Base-by-base conservation (phyloP, 2,329 filamentous ascomycete genomes). In the Aspergillus japonicus region DNA sequence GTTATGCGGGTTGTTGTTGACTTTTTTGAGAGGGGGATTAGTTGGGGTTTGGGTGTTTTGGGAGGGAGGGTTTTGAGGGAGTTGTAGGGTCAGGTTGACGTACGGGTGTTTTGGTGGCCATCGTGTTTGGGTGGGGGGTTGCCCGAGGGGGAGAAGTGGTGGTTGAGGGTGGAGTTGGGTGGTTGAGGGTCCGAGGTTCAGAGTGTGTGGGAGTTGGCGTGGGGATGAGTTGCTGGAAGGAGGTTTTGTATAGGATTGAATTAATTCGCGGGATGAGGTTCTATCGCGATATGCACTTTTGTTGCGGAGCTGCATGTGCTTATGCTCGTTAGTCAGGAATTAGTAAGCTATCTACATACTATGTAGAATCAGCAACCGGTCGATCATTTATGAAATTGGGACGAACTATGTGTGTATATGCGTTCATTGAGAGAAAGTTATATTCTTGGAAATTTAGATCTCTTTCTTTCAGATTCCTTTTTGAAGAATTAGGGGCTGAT, bases 1-100 rank as follows among this genome's bases (percentile, higher is more conserved):
- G 72, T 65, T 62, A 80, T 71, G 66, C 79, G 79, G 19, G 67
- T 60, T 60, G 54, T 73, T 54, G 51, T 67, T 54, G 33, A 16
- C 51, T 31, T 61, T 47, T 33, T 39, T 21, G 21, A 21, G 7
- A 19, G 26, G 16, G 21, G 11, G 16, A 8, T 33, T 39, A 65
- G 12, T 66, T 74, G 58, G 57, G 66, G 64, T 64, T 67, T 62
- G 60, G 71, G 67, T n/a, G n/a, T n/a, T n/a, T n/a, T n/a, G n/a
- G 63, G 70, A 55, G n/a, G 16, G 4, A 35, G 23, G 23, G 23
- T 2, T 23, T 23, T 23, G 23, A 23, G 23, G 23, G 23, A 3
- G 23, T 23, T 23, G 23, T 23, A 23, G 23, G 23, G 23, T 23
- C 23, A 23, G 23, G 23, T 23, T 16, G 39, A 44, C 39, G 39